phyloP scores from a whole-genome alignment of 1,284 basidiomycete genomes.

The Jaminaea rosea region DNA sequence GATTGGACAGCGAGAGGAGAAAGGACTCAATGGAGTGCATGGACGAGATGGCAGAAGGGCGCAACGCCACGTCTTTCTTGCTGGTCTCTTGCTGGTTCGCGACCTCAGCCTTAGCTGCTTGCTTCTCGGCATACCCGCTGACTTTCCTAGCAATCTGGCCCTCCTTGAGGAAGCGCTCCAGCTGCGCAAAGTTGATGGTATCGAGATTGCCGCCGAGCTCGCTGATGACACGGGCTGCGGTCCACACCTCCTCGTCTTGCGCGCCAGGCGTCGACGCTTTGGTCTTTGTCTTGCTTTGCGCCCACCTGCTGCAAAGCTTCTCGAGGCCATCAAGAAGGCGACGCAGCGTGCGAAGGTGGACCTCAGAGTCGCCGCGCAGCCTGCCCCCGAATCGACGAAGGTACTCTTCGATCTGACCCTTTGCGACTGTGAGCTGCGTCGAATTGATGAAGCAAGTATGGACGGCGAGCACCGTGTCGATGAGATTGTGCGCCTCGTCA shows the following conservation, averaged over 20 bases:
- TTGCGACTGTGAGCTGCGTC: constrained; percentile 57
- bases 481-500: constrained; percentile 80
- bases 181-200: constrained; percentile 61
- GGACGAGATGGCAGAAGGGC: constrained; percentile 57
- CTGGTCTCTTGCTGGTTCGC: constrained; percentile 45
- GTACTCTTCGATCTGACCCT: constrained; percentile 72
- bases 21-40: constrained; percentile 78
- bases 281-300: not conserved
- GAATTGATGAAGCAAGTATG: constrained; percentile 66
- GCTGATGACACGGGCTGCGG: constrained; percentile 58
- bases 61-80: not conserved
- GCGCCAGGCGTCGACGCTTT: no score
- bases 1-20: constrained; percentile 68
- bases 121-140: constrained; percentile 67
- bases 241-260: constrained; percentile 56
- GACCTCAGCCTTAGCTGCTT: constrained; percentile 53
- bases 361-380: constrained; percentile 63
- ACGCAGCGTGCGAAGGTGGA: constrained; percentile 67
- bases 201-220: constrained; percentile 62
- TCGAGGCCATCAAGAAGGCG: constrained; percentile 20
- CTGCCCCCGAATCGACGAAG: constrained; percentile 67
- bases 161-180: constrained; percentile 71
- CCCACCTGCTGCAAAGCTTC: constrained; percentile 6
- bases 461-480: constrained; percentile 70
- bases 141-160: constrained; percentile 65